A percentile compares a stretch with the other conserved stretches of the same genome.
Evolutionary conservation across 768 basidiomycete species (phyloP).

Genomic region (Pleurotus tuoliensis): DNA sequence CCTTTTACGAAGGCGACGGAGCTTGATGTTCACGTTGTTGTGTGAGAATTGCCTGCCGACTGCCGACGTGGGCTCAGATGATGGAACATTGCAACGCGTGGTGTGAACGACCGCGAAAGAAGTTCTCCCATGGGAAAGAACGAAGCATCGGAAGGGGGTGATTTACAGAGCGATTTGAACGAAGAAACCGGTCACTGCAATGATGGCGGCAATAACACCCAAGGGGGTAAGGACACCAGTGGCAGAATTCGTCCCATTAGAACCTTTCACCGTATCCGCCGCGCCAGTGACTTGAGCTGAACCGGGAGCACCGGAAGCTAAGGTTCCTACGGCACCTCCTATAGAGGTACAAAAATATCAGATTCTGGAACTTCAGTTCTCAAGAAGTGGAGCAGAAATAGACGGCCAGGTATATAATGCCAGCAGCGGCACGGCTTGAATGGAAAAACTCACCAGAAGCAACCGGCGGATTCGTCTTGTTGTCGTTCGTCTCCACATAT

Average conservation of each 20-base stretch:
- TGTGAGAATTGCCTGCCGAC: no score
- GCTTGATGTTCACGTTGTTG: no score
- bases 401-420: background rate
- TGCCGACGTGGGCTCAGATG: background rate
- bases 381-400: background rate
- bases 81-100: background rate
- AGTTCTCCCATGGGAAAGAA: background rate
- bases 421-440: background rate
- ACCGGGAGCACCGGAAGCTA: slow-evolving; percentile 29
- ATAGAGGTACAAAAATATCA: slow-evolving; percentile 41
- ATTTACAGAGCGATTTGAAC: background rate
- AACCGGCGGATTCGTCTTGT: slow-evolving; percentile 53
- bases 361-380: slow-evolving; percentile 28
- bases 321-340: slow-evolving; percentile 17
- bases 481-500: slow-evolving; percentile 81
- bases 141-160: background rate
- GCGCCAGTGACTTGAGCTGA: slow-evolving; percentile 24
- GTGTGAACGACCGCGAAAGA: background rate
- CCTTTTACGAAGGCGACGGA: no score
- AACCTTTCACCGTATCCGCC: background rate
- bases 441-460: slow-evolving; percentile 11
- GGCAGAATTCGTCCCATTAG: background rate
- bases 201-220: background rate
- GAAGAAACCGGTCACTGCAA: background rate
- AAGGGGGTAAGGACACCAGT: background rate